Conservation (phyloP, 1,284 basidiomycete species). For the Heterobasidion irregulare region DNA sequence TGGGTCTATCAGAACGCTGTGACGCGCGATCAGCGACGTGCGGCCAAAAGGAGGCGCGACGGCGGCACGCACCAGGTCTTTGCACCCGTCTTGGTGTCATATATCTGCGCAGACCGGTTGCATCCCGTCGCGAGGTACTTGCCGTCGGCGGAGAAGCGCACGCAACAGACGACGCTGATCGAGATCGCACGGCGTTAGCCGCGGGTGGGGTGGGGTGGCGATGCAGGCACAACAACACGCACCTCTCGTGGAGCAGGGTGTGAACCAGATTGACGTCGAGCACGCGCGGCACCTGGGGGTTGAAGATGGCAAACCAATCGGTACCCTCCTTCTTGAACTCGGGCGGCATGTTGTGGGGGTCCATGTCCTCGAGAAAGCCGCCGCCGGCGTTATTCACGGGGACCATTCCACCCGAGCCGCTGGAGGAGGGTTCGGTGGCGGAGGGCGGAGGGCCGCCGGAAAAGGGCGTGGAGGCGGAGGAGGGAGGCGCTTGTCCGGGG, state of each 20-base stretch:
- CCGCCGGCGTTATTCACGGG: conserved; percentile 15
- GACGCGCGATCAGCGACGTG: background rate
- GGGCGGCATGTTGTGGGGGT: conserved; percentile 36
- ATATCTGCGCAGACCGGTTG: conserved; percentile 87
- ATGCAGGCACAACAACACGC: conserved; percentile 17
- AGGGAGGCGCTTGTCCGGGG: conserved; percentile 12
- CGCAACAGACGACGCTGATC: conserved; percentile 81
- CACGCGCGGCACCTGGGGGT: conserved; percentile 74
- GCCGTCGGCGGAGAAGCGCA: conserved; percentile 85
- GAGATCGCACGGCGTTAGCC: background rate
- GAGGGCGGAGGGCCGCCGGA: conserved; percentile 1
- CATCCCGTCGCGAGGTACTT: conserved; percentile 87
- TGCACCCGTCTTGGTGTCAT: conserved; percentile 77
- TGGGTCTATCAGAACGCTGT: conserved; percentile 51
- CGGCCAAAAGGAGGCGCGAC: background rate
- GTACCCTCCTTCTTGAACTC: conserved; percentile 73
- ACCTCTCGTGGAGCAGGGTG: conserved; percentile 92
- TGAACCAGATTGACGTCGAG: conserved; percentile 88
- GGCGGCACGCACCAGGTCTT: conserved; percentile 60
- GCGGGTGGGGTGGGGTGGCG: conserved; percentile 1
- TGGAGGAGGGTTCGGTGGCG: conserved; percentile 1
- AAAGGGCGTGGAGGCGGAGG: conserved; percentile 12
- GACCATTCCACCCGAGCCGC: conserved; percentile 9
- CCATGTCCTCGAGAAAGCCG: conserved; percentile 37
- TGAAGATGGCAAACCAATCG: conserved; percentile 97